Evolutionary conservation across 345 rosid species (phyloP).

Genomic region (Zanthoxylum bungeanum): DNA sequence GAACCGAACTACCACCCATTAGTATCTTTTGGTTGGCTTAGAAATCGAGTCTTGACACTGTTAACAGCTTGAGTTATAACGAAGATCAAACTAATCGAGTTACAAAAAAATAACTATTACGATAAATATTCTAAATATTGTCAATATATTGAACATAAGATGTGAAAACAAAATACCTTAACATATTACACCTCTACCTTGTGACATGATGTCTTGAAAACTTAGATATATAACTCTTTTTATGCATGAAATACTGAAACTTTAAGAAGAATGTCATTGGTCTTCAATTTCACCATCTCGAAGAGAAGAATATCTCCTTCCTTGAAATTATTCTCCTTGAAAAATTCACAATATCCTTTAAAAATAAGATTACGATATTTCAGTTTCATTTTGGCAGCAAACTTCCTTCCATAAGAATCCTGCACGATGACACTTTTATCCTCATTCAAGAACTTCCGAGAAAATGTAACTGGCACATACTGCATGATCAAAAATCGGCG

Average conservation of each 20-base stretch:
- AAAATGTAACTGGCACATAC: constrained; percentile 10
- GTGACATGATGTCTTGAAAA: too few species aligned
- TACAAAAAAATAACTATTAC: too few species aligned
- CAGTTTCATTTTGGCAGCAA: not conserved
- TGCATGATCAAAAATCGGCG: constrained; percentile 2
- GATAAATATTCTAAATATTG: too few species aligned
- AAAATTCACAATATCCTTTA: not conserved
- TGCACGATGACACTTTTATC: not conserved
- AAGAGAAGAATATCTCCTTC: constrained; percentile 13
- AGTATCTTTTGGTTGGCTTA: too few species aligned
- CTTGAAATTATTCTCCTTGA: not conserved
- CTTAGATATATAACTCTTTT: not conserved
- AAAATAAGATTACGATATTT: not conserved
- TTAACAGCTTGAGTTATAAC: too few species aligned
- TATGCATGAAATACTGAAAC: not conserved
- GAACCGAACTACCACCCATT: too few species aligned
- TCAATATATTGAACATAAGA: too few species aligned
- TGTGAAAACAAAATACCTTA: too few species aligned
- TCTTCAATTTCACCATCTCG: not conserved
- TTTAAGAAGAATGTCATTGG: not conserved
- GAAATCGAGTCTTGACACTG: too few species aligned
- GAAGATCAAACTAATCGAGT: too few species aligned
- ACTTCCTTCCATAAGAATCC: not conserved
- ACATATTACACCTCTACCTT: too few species aligned
- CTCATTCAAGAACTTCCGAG: not conserved